These are phyloP conservation scores for Ogataea ramenticola DNA, from an alignment of 805 yeast genomes.

Conservation along the genomic window DNA sequence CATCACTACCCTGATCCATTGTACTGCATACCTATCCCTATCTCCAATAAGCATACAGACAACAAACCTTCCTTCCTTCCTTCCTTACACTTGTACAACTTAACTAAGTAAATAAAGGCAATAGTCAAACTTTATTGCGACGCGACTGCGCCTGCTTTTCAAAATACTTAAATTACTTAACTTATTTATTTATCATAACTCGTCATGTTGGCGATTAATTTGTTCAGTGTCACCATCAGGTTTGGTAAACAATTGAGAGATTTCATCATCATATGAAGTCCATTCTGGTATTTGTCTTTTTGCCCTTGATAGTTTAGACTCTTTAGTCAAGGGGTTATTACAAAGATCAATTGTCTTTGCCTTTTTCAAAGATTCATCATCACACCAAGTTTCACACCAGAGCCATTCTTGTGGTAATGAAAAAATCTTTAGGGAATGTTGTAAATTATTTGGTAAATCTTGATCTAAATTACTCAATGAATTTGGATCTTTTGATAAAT, in stretches of 20 bases:
- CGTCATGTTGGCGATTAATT: too few relatives aligned
- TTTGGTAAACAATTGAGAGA: slow-evolving; percentile 24
- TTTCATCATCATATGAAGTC: slow-evolving; percentile 55
- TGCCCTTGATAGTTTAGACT: slow-evolving; percentile 70
- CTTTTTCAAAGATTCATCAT: slow-evolving; percentile 45
- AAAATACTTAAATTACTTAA: too few relatives aligned
- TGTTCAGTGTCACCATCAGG: neutral
- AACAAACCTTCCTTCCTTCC: too few relatives aligned
- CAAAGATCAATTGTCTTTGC: slow-evolving; percentile 83
- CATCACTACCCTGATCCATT: too few relatives aligned
- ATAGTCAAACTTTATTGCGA: too few relatives aligned
- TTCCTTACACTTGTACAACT: too few relatives aligned
- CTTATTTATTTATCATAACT: too few relatives aligned
- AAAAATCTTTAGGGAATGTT: slow-evolving; percentile 54
- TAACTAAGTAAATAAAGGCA: too few relatives aligned
- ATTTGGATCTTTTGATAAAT: slow-evolving; percentile 66
- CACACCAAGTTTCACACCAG: slow-evolving; percentile 94
- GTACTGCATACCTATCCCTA: too few relatives aligned
- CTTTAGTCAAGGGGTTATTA: slow-evolving; percentile 77
- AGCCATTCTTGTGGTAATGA: slow-evolving; percentile 80
- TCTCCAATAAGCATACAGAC: too few relatives aligned
- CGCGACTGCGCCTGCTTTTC: too few relatives aligned
- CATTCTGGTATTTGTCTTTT: slow-evolving; percentile 75
- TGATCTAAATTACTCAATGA: slow-evolving; percentile 85
- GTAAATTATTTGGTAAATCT: slow-evolving; percentile 88